phyloP scores from a whole-genome alignment of 768 basidiomycete genomes.

The Naematelia aurantialba region DNA sequence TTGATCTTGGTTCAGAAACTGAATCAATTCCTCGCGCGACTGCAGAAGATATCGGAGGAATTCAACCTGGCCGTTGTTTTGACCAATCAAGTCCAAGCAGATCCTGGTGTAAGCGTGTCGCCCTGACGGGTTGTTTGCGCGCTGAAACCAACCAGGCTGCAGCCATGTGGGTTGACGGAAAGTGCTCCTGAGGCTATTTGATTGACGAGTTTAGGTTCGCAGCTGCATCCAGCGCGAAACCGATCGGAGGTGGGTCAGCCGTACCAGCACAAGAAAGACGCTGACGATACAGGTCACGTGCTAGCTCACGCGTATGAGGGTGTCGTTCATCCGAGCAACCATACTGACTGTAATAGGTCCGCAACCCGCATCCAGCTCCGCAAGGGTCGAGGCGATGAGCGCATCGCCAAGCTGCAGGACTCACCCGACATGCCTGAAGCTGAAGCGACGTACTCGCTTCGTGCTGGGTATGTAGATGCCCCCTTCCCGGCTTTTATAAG shows the following conservation, averaged over 20 bases:
- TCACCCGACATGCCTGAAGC: conserved; percentile 48
- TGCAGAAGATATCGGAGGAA: conserved; percentile 83
- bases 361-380: conserved; percentile 48
- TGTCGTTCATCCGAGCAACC: neutral
- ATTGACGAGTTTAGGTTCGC: conserved; percentile 58
- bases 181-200: neutral
- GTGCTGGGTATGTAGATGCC: conserved; percentile 34
- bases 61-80: conserved; percentile 70
- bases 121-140: neutral
- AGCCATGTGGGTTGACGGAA: conserved; percentile 35
- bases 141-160: conserved; percentile 31
- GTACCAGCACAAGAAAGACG: neutral
- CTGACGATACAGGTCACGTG: conserved; percentile 37
- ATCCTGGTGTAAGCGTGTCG: conserved; percentile 70
- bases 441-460: conserved; percentile 44
- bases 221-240: conserved; percentile 85
- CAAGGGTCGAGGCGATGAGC: conserved; percentile 49
- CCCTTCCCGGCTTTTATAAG: neutral
- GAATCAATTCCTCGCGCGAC: conserved; percentile 82
- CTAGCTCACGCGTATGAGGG: conserved; percentile 47
- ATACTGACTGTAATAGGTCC: conserved; percentile 28
- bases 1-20: conserved; percentile 55
- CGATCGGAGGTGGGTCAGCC: conserved; percentile 56
- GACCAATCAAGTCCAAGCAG: conserved; percentile 85
- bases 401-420: conserved; percentile 48